Evolutionary conservation across 2,329 filamentous ascomycete genomes (phyloP), one percentile per base, ranked within the genome.

Genomic region (Trichoderma sp.): DNA sequence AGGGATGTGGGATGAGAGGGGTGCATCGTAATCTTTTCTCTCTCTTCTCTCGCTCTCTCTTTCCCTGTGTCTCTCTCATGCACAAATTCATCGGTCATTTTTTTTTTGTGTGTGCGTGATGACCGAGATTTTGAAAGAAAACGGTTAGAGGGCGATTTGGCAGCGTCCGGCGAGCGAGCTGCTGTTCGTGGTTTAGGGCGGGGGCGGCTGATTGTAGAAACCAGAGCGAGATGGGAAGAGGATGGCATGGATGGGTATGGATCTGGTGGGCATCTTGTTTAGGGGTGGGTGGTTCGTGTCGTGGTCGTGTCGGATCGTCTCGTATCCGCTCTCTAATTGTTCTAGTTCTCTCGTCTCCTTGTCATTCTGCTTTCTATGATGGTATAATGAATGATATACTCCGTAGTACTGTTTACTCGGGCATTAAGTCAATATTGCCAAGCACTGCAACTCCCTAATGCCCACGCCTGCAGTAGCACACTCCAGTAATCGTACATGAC

Each of bases 41-140:
- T n/a, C 45, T 50, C 4, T 50, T 21, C 45, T 50, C 50, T 21
- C n/a, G n/a, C 18, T 21, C n/a, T 21, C 21, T 16, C 35, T 38
- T 6, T 38, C 14, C 4, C 33, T 12, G 11, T 16, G 14, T 38
- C 14, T 16, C 3, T 16, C 35, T 38, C 5, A 38, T 38, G 14
- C 35, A 38, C 14, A 38, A 38, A 38, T 38, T 1, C 35, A 56
- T 56, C 50, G 50, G 50, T 56, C 21, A 24, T 11, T 24, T 56
- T 38, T 41, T 41, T 45, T 9, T 45, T 41, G 33, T 16, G 35
- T 16, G 35, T 7, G 35, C 4, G 35, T 16, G 41, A 45, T 29
- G 63, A 35, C 63, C 27, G 63, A 45, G 63, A 41, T 33, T 59
- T 33, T 68, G 66, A 68, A 68, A 24, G 66, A 68, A 68, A 68